Conservation (phyloP, 176 grass and related monocot species). For the Bonia amplexicaulis region DNA sequence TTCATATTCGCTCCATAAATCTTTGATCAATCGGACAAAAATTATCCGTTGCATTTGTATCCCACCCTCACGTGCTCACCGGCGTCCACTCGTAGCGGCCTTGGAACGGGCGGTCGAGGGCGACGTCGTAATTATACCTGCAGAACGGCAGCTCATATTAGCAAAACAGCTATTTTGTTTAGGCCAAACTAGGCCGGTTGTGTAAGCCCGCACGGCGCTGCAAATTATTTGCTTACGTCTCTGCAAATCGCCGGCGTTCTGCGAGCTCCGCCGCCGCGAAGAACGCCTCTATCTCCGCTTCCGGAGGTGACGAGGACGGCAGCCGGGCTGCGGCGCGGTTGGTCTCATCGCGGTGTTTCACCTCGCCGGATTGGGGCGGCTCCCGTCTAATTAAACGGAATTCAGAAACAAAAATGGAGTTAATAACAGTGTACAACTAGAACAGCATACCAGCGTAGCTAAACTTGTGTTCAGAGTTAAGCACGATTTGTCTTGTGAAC, state of each 20-base stretch:
- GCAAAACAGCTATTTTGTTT: not conserved
- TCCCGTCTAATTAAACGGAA: not conserved
- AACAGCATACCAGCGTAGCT: not conserved
- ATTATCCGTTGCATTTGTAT: too few species aligned
- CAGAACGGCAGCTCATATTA: not conserved
- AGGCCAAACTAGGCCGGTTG: not conserved
- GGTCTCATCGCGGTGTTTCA: not conserved
- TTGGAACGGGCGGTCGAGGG: slow-evolving; percentile 36
- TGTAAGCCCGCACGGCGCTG: not conserved
- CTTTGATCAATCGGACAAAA: rapidly evolving
- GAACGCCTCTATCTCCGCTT: slow-evolving; percentile 57
- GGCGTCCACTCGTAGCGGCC: slow-evolving; percentile 49
- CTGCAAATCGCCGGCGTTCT: slow-evolving; percentile 34
- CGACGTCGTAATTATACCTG: slow-evolving; percentile 59
- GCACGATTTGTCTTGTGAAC: not conserved
- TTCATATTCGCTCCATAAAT: too few species aligned
- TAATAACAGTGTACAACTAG: not conserved
- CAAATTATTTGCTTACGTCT: slow-evolving; percentile 14
- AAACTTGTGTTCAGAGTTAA: not conserved
- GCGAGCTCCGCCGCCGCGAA: slow-evolving; percentile 48
- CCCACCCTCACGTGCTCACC: slow-evolving; percentile 3
- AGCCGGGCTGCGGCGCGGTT: not conserved
- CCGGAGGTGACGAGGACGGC: not conserved
- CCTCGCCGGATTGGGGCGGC: not conserved
- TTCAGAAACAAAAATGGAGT: too few species aligned